Evolutionary conservation across 257 asterid genomes (phyloP).

Genomic region (Solanum pinnatisectum): DNA sequence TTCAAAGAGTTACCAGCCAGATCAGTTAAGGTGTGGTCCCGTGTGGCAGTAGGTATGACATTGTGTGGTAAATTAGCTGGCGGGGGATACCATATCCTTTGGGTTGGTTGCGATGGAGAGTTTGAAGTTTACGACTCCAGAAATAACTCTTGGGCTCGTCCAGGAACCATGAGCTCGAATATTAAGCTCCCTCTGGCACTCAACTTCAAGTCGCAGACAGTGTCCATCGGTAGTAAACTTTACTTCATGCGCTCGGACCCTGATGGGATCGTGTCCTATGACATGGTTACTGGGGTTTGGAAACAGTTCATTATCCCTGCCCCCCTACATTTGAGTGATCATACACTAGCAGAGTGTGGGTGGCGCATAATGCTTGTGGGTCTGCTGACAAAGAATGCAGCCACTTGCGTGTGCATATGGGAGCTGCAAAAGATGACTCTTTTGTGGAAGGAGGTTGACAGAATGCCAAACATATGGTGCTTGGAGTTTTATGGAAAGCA

Average conservation of each 20-base stretch:
- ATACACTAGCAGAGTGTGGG: conserved; percentile 60
- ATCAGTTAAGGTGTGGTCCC: conserved; percentile 78
- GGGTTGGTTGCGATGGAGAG: conserved; percentile 87
- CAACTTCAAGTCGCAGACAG: conserved; percentile 82
- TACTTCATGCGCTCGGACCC: conserved; percentile 86
- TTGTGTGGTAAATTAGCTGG: conserved; percentile 24
- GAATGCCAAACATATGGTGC: conserved; percentile 99
- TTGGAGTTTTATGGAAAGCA: conserved; percentile 98
- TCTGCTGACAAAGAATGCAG: conserved; percentile 82
- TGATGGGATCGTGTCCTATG: conserved; percentile 71
- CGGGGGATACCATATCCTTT: conserved; percentile 64
- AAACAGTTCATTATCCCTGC: conserved; percentile 57
- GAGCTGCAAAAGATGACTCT: conserved; percentile 97
- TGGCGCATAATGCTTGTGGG: conserved; percentile 93
- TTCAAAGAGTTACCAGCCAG: conserved; percentile 76
- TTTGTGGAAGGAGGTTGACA: conserved; percentile 99
- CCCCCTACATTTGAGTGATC: conserved; percentile 57
- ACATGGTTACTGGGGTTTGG: conserved; percentile 59
- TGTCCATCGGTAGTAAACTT: conserved; percentile 36
- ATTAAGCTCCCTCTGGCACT: conserved; percentile 69
- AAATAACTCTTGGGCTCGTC: conserved; percentile 57
- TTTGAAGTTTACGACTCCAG: conserved; percentile 64
- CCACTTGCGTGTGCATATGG: conserved; percentile 94
- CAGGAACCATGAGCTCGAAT: conserved; percentile 51
- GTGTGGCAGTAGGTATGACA: conserved; percentile 86